A percentile compares a stretch with the other conserved stretches of the same genome.
phyloP scores from a whole-genome alignment of 176 grass and related monocot genomes.

The Echinochloa phyllopogon region DNA sequence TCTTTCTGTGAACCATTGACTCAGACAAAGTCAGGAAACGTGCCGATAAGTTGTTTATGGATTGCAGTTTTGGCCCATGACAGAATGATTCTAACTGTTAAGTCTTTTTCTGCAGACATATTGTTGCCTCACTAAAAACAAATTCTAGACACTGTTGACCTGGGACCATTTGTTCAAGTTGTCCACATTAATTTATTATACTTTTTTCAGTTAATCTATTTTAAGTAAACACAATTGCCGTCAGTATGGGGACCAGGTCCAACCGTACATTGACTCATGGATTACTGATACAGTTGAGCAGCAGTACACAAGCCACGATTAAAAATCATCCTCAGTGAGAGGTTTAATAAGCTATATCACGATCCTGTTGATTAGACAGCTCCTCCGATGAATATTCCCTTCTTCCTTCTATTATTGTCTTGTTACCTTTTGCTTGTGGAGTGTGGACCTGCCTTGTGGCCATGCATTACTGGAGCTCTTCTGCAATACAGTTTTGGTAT shows the following conservation, averaged over 20 bases:
- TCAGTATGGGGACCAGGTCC: neutral
- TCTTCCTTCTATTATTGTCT: slow-evolving; percentile 63
- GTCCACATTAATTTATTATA: slow-evolving; percentile 17
- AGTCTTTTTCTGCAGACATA: slow-evolving; percentile 6
- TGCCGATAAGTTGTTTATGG: slow-evolving; percentile 26
- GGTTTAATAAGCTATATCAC: slow-evolving; percentile 32
- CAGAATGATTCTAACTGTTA: slow-evolving; percentile 35
- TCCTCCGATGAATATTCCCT: slow-evolving; percentile 48
- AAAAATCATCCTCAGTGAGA: slow-evolving; percentile 27
- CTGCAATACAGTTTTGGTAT: slow-evolving; percentile 46
- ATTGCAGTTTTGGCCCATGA: slow-evolving; percentile 40
- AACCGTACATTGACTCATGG: slow-evolving; percentile 5
- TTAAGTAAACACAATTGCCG: slow-evolving; percentile 19
- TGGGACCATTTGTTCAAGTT: slow-evolving; percentile 36
- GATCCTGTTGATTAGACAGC: slow-evolving; percentile 50
- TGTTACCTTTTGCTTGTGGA: slow-evolving; percentile 56
- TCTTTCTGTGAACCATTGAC: slow-evolving; percentile 36
- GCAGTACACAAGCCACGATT: slow-evolving; percentile 20
- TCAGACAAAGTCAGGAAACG: slow-evolving; percentile 30
- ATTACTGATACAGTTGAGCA: slow-evolving; percentile 27
- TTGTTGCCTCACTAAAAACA: slow-evolving; percentile 39
- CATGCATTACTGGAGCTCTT: slow-evolving; percentile 45
- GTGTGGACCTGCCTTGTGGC: slow-evolving; percentile 43
- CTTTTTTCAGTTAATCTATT: slow-evolving; percentile 2
- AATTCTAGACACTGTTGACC: slow-evolving; percentile 28